phyloP scores from a whole-genome alignment of 805 yeast species.

The Sungouiella thailandica region DNA sequence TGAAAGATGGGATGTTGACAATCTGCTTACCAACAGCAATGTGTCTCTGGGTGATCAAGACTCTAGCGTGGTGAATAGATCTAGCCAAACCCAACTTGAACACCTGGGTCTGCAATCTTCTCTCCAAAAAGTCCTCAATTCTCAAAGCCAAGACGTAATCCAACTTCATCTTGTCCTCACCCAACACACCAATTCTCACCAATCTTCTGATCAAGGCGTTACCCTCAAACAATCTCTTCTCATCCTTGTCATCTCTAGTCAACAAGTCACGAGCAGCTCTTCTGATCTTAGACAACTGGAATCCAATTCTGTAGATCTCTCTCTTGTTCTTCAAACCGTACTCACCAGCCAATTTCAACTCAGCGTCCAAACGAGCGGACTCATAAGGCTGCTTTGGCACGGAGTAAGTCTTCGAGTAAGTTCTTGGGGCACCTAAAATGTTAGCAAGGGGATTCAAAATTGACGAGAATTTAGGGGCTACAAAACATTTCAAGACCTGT shows the following conservation, averaged over 20 bases:
- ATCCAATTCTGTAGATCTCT: conserved; percentile 99
- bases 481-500: not conserved
- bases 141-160: conserved; percentile 99
- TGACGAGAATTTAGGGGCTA: conserved; percentile 1
- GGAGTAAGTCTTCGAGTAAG: conserved; percentile 98
- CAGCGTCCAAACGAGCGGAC: conserved; percentile 99
- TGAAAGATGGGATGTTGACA: conserved; percentile 98
- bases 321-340: conserved; percentile 99
- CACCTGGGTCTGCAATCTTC: conserved; percentile 99
- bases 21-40: conserved; percentile 99
- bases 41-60: conserved; percentile 97
- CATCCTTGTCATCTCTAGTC: conserved; percentile 99
- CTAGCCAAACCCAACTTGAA: conserved; percentile 99
- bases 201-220: conserved; percentile 99
- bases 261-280: conserved; percentile 99
- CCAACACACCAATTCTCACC: conserved; percentile 96
- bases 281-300: conserved; percentile 98
- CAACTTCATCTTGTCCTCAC: conserved; percentile 99
- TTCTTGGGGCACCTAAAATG: conserved; percentile 92
- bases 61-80: conserved; percentile 99
- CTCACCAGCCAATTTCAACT: conserved; percentile 99
- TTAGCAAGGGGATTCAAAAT: conserved; percentile 17
- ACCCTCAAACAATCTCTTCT: conserved; percentile 99
- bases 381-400: conserved; percentile 99
- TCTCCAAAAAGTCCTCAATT: conserved; percentile 98